Evolutionary conservation across 2,329 filamentous ascomycete genomes (phyloP).

Genomic region (Penicillium sp.): DNA sequence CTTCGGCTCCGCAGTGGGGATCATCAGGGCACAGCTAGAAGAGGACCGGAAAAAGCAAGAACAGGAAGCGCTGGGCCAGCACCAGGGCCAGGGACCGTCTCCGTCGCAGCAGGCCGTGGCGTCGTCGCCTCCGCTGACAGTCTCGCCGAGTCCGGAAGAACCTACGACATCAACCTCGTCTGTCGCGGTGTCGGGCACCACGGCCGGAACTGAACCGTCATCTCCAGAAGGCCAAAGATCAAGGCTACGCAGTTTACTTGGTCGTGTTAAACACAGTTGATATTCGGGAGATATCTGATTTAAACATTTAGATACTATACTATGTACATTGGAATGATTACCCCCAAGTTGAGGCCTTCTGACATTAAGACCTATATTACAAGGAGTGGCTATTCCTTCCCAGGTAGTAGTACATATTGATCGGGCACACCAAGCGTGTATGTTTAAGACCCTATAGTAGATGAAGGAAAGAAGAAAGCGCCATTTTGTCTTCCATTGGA

Average conservation of each 20-base stretch:
- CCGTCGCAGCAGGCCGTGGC: not conserved
- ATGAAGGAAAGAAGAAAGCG: not conserved
- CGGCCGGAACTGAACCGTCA: conserved; percentile 3
- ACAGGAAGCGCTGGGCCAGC: not conserved
- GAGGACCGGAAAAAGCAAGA: conserved; percentile 17
- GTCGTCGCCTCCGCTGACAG: not conserved
- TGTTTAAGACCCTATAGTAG: not conserved
- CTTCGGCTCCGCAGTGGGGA: conserved; percentile 21
- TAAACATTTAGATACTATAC: not conserved
- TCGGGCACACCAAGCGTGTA: no score
- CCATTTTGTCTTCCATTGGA: not conserved
- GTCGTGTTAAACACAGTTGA: conserved; percentile 25
- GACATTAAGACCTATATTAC: not conserved
- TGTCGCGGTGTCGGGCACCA: conserved; percentile 7
- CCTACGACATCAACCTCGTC: conserved; percentile 1
- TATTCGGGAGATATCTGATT: not conserved
- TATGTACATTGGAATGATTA: not conserved
- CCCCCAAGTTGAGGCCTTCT: not conserved
- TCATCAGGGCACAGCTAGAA: conserved; percentile 25
- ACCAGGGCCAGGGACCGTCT: not conserved
- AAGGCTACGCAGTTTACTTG: conserved; percentile 30
- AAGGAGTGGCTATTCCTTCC: not conserved
- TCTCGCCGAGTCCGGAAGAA: not conserved
- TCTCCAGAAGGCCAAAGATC: conserved; percentile 22
- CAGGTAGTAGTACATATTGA: no score